Conservation (phyloP, 2,329 filamentous ascomycete genomes). For the Epichloe sp. region DNA sequence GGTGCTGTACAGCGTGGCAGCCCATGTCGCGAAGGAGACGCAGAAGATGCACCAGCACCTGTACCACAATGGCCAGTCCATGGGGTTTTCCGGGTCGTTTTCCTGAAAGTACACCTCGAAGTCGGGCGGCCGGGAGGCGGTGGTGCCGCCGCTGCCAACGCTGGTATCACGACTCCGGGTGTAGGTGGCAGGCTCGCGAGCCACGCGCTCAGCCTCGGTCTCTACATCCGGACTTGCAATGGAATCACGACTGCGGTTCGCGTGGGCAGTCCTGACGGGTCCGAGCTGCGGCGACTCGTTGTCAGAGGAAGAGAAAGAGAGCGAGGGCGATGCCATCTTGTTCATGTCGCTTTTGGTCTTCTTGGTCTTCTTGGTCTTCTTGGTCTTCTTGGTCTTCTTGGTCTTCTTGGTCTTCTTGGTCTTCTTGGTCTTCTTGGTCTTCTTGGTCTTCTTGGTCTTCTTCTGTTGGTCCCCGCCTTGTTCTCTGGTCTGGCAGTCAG, state of each 20-base stretch:
- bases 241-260: constrained; percentile 10
- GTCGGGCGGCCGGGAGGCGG: constrained; percentile 35
- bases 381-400: too few species aligned
- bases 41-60: constrained; percentile 30
- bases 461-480: too few species aligned
- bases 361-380: too few species aligned
- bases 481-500: too few species aligned
- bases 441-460: too few species aligned
- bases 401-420: too few species aligned
- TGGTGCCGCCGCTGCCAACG: constrained; percentile 24
- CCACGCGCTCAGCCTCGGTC: constrained; percentile 25
- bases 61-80: constrained; percentile 49
- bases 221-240: constrained; percentile 17
- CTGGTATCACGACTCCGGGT: constrained; percentile 23
- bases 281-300: not conserved
- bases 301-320: not conserved
- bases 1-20: constrained; percentile 60
- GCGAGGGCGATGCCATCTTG: not conserved
- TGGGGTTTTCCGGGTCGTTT: constrained; percentile 50
- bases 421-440: too few species aligned
- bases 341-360: too few species aligned
- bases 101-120: constrained; percentile 64
- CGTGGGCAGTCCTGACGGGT: constrained; percentile 3
- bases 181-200: constrained; percentile 32
- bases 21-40: constrained; percentile 33